Conservation (phyloP, 805 yeast species). For the Candida golubevii region DNA sequence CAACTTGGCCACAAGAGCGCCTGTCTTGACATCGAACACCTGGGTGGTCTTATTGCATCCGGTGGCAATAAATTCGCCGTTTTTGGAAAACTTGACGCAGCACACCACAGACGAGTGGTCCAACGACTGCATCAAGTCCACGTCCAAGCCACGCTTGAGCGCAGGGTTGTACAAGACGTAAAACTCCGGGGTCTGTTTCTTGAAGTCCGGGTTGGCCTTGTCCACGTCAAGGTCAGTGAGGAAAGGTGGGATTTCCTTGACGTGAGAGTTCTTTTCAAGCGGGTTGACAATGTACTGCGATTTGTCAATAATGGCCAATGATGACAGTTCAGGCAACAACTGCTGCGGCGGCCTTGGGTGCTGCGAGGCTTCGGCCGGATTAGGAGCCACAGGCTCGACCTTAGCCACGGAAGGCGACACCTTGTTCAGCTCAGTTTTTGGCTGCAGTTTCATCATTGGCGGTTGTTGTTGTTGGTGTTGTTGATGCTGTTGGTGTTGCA, state of each 20-base stretch:
- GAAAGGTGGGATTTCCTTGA: constrained; percentile 78
- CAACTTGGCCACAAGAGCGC: constrained; percentile 80
- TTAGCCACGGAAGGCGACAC: constrained; percentile 14
- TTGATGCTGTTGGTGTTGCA: constrained; percentile 1
- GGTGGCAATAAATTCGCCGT: constrained; percentile 90
- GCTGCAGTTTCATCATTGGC: constrained; percentile 9
- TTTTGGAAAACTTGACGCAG: constrained; percentile 88
- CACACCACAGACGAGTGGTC: constrained; percentile 95
- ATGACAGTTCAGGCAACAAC: constrained; percentile 10
- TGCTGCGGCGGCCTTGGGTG: too few relatives aligned
- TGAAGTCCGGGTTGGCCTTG: constrained; percentile 68
- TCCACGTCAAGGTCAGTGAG: constrained; percentile 75
- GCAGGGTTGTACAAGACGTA: constrained; percentile 89
- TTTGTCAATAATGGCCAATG: constrained; percentile 36
- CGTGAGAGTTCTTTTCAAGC: constrained; percentile 48
- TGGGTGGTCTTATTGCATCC: constrained; percentile 97
- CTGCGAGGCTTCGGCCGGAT: constrained; percentile 11
- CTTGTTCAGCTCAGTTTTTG: constrained; percentile 8
- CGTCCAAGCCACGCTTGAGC: constrained; percentile 61
- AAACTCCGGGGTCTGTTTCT: constrained; percentile 80
- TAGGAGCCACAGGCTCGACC: constrained; percentile 13
- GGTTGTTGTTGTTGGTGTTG: constrained; percentile 8
- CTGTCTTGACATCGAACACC: constrained; percentile 88
- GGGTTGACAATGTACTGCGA: constrained; percentile 41
- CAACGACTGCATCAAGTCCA: constrained; percentile 82